Percentiles rank a stretch among this genome's conserved stretches.
These are phyloP conservation scores for Heliamphora exappendiculata DNA, from an alignment of 148 eudicot genomes.

Conservation along the genomic window DNA sequence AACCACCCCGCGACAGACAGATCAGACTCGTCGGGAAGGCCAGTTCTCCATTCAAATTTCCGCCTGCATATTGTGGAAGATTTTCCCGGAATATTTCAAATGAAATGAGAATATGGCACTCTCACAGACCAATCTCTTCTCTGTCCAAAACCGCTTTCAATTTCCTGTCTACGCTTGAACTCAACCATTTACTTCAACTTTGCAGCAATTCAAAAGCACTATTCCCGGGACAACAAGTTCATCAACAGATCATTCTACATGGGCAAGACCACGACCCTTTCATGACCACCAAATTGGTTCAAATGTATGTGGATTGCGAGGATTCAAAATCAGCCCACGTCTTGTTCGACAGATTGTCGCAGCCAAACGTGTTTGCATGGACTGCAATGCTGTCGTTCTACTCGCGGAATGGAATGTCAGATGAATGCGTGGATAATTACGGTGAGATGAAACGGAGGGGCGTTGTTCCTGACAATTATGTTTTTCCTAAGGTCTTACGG, in stretches of 20 bases:
- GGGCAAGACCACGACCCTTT: constrained; percentile 31
- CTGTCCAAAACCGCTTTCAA: not conserved
- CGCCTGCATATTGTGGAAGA: not conserved
- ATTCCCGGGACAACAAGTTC: constrained; percentile 32
- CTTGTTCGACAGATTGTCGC: constrained; percentile 39
- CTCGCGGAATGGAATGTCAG: constrained; percentile 25
- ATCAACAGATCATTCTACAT: constrained; percentile 32
- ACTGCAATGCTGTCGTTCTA: constrained; percentile 39
- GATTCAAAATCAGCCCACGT: constrained; percentile 26
- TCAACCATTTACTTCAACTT: constrained; percentile 35
- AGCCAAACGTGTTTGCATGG: constrained; percentile 47
- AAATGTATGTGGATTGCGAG: constrained; percentile 32
- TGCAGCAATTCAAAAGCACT: constrained; percentile 41
- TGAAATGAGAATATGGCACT: constrained; percentile 20
- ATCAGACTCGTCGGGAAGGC: not conserved
- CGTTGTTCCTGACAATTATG: constrained; percentile 38
- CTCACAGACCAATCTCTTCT: constrained; percentile 11
- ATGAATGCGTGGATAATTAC: constrained; percentile 24
- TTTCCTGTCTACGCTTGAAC: constrained; percentile 17
- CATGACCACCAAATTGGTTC: constrained; percentile 39
- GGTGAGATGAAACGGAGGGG: constrained; percentile 28
- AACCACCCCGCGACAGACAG: too few species aligned
- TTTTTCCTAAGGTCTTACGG: constrained; percentile 42
- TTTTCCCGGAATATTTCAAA: not conserved
- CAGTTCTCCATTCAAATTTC: not conserved